phyloP scores from a whole-genome alignment of 169 alveolate species.

The Plasmodium relictum region DNA sequence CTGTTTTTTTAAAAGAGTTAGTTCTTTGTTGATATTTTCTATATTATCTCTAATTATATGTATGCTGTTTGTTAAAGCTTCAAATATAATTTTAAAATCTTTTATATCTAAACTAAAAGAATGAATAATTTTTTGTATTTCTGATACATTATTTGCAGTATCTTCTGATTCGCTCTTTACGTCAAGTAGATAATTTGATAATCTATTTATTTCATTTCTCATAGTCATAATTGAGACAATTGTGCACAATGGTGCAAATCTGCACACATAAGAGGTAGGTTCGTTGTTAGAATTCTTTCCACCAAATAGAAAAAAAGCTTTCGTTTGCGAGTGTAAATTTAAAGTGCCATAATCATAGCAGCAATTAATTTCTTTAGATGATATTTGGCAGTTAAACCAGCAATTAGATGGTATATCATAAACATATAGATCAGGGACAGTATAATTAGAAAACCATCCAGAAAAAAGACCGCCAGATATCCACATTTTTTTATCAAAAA shows the following conservation, averaged over 20 bases:
- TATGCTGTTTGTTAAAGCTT: slow-evolving; percentile 62
- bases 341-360: slow-evolving; percentile 78
- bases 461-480: slow-evolving; percentile 73
- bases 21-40: slow-evolving; percentile 29
- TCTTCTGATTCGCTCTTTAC: slow-evolving; percentile 69
- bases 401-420: slow-evolving; percentile 77
- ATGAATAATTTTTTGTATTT: slow-evolving; percentile 68
- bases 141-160: slow-evolving; percentile 68
- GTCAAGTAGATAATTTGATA: slow-evolving; percentile 40
- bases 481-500: slow-evolving; percentile 77
- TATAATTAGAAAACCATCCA: slow-evolving; percentile 78
- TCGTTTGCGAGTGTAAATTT: slow-evolving; percentile 71
- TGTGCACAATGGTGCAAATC: slow-evolving; percentile 77
- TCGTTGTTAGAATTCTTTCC: slow-evolving; percentile 71
- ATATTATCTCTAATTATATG: slow-evolving; percentile 40
- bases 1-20: slow-evolving; percentile 13
- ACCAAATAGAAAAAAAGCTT: slow-evolving; percentile 75
- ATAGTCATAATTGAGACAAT: slow-evolving; percentile 72
- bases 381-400: slow-evolving; percentile 73
- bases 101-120: slow-evolving; percentile 62
- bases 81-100: slow-evolving; percentile 72
- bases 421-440: slow-evolving; percentile 73
- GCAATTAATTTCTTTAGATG: slow-evolving; percentile 62
- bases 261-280: slow-evolving; percentile 74
- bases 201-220: slow-evolving; percentile 59